A percentile compares a stretch with the other conserved stretches of the same genome.
Evolutionary conservation across 495 filamentous ascomycete genomes (phyloP).

Genomic region (Penicillium canescens): DNA sequence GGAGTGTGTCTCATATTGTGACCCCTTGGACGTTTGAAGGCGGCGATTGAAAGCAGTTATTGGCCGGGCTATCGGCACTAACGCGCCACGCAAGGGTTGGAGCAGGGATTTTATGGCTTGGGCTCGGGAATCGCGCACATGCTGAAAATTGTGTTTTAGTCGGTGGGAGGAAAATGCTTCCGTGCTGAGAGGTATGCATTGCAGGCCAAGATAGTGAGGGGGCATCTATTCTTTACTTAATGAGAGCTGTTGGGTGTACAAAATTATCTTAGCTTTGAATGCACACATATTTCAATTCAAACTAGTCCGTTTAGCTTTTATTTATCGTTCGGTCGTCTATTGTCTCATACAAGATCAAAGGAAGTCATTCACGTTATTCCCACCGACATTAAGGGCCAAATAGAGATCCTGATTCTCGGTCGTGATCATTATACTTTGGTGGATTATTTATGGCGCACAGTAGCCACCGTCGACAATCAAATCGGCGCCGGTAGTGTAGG

Average conservation of each 20-base stretch:
- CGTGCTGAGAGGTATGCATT: too few relatives aligned
- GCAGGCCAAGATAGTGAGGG: too few relatives aligned
- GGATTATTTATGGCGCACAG: conserved; percentile 30
- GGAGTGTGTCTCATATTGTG: too few relatives aligned
- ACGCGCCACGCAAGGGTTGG: background rate
- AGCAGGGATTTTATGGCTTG: too few relatives aligned
- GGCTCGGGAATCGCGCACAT: conserved; percentile 4
- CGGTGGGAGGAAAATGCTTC: background rate
- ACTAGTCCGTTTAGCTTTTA: background rate
- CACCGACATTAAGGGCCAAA: too few relatives aligned
- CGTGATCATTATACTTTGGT: background rate
- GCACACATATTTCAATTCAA: background rate
- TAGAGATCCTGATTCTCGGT: background rate
- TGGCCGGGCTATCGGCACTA: background rate
- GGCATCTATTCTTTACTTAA: too few relatives aligned
- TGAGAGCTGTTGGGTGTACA: background rate
- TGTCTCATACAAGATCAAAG: background rate
- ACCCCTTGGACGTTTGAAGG: background rate
- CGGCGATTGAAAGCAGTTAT: background rate
- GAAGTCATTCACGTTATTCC: too few relatives aligned
- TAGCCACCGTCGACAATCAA: conserved; percentile 69
- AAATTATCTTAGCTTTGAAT: background rate
- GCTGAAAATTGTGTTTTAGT: background rate
- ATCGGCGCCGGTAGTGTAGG: conserved; percentile 80
- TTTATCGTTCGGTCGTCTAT: background rate